Evolutionary conservation across 306 rosid genomes (phyloP).

Genomic region (Fragaria ananassa): DNA sequence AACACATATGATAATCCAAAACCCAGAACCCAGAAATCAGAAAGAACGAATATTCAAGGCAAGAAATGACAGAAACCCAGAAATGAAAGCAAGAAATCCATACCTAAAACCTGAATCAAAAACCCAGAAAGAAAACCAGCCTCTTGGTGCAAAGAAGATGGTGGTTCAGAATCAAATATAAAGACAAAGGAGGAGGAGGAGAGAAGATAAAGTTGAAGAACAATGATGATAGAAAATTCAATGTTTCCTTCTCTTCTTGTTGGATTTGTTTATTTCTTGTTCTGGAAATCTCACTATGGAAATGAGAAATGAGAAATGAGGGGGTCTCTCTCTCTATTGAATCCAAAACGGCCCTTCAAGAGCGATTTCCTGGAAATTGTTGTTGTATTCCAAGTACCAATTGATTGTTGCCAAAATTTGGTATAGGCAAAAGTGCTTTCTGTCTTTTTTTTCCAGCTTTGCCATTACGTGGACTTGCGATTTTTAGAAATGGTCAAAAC

Average conservation of each 20-base stretch:
- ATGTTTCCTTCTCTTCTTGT: background rate
- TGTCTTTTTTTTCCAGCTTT: background rate
- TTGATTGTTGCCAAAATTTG: background rate
- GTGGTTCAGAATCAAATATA: conserved; percentile 5
- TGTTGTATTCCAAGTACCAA: background rate
- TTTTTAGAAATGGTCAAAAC: conserved; percentile 6
- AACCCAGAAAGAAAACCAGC: background rate
- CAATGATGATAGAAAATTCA: conserved; percentile 15
- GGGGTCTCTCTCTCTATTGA: background rate
- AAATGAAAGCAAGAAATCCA: background rate
- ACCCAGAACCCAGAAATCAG: conserved; percentile 2
- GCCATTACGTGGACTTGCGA: conserved; percentile 6
- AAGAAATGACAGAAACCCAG: background rate
- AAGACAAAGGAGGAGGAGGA: background rate
- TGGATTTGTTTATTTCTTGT: background rate
- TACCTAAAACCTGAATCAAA: background rate
- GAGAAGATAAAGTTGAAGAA: background rate
- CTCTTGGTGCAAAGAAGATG: background rate
- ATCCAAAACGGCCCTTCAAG: background rate
- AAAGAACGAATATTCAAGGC: conserved; percentile 15
- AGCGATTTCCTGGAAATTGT: conserved; percentile 16
- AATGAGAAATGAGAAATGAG: background rate
- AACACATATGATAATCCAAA: background rate
- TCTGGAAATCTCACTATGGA: background rate
- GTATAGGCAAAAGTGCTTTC: background rate